Percentiles rank a stretch among this genome's conserved stretches.
Conservation (phyloP, 768 basidiomycete genomes). For the Lentinula aciculospora region DNA sequence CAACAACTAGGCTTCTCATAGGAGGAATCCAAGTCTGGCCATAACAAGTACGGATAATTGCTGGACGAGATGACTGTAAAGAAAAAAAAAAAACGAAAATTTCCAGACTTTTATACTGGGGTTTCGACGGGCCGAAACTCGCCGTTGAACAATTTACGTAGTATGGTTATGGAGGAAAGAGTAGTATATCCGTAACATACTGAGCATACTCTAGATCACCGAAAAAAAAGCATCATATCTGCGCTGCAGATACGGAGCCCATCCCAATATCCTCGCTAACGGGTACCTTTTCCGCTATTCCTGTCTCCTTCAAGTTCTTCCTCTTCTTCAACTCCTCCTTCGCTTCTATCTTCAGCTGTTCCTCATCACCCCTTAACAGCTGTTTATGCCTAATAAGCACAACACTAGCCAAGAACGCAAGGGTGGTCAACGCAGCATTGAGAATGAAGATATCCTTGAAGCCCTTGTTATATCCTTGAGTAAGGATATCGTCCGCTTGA, state of each 20-base stretch:
- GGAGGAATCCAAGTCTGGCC: neutral
- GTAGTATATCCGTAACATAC: too few species aligned
- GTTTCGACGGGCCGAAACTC: neutral
- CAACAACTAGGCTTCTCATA: neutral
- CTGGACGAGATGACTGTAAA: slow-evolving; percentile 1
- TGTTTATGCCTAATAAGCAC: slow-evolving; percentile 60
- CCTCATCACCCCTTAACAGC: slow-evolving; percentile 53
- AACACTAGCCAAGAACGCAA: slow-evolving; percentile 50
- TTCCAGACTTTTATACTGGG: neutral
- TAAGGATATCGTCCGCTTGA: slow-evolving; percentile 26
- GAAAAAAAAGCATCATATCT: neutral
- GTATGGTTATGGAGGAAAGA: too few species aligned
- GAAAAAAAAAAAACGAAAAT: neutral
- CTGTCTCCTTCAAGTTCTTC: neutral
- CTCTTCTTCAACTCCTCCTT: neutral
- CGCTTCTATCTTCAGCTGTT: slow-evolving; percentile 25
- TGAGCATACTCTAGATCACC: neutral
- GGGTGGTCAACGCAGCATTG: slow-evolving; percentile 46
- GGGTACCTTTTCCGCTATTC: neutral
- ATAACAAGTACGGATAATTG: neutral
- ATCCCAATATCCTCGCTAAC: neutral
- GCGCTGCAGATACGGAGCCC: neutral
- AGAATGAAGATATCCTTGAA: slow-evolving; percentile 58
- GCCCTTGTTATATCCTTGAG: slow-evolving; percentile 47
- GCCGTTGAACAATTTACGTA: too few species aligned